Percentiles rank a stretch among this genome's conserved stretches.
Conservation (phyloP, 148 eudicot species). For the Chenopodium formosanum region DNA sequence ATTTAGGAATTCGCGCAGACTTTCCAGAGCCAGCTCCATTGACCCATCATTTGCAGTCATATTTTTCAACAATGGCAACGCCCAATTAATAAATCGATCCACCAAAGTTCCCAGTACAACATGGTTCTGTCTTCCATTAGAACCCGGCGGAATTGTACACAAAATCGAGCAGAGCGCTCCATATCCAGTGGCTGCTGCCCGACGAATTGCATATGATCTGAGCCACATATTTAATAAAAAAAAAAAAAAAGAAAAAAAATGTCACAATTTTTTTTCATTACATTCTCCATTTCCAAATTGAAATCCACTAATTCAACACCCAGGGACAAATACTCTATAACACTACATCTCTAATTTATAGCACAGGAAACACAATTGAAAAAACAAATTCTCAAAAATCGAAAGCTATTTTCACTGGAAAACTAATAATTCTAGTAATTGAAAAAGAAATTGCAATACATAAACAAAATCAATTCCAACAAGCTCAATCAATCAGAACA, state of each 20-base stretch:
- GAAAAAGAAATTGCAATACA: background rate
- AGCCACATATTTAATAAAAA: conserved; percentile 19
- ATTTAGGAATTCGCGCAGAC: conserved; percentile 79
- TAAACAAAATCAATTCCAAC: background rate
- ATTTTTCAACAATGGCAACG: conserved; percentile 66
- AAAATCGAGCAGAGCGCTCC: conserved; percentile 80
- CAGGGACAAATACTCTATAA: background rate
- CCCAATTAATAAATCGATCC: conserved; percentile 84
- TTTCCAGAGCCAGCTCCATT: conserved; percentile 64
- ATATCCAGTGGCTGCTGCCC: conserved; percentile 80
- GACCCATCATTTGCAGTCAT: conserved; percentile 45
- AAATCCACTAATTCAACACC: background rate
- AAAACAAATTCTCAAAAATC: background rate
- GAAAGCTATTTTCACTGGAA: background rate
- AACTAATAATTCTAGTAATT: too few species aligned
- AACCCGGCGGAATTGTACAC: conserved; percentile 54
- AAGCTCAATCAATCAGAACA: background rate
- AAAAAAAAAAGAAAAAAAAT: background rate
- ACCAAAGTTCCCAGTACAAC: conserved; percentile 54
- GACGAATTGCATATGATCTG: conserved; percentile 80
- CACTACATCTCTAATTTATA: too few species aligned
- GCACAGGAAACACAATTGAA: too few species aligned
- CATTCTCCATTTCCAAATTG: background rate
- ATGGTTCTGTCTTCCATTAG: conserved; percentile 86
- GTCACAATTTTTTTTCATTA: background rate